Conservation (phyloP, 768 basidiomycete species). For the Phlegmacium glaucopus region DNA sequence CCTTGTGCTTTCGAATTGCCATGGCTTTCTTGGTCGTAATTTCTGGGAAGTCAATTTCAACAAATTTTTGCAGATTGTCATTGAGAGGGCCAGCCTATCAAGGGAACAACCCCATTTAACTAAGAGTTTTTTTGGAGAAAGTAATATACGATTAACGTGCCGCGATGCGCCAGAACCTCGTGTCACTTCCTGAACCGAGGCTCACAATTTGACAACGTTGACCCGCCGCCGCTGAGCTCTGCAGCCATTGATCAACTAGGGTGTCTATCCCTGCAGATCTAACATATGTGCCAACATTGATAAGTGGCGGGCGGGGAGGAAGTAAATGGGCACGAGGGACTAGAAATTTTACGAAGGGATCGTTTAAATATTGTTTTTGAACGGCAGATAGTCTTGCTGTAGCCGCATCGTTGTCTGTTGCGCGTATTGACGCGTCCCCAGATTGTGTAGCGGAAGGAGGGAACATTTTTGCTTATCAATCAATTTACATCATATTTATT, state of each 20-base stretch:
- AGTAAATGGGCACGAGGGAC: constrained; percentile 64
- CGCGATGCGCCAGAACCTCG: constrained; percentile 87
- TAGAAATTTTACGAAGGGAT: constrained; percentile 68
- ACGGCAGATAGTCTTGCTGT: constrained; percentile 85
- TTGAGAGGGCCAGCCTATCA: constrained; percentile 56
- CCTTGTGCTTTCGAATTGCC: constrained; percentile 67
- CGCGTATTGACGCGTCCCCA: constrained; percentile 60
- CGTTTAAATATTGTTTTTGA: constrained; percentile 72
- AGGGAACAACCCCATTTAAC: constrained; percentile 15
- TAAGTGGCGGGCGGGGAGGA: constrained; percentile 75
- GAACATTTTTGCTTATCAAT: constrained; percentile 8
- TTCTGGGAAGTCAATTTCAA: constrained; percentile 92
- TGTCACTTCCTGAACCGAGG: constrained; percentile 93
- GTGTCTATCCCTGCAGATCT: constrained; percentile 77
- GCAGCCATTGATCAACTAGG: constrained; percentile 67
- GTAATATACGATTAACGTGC: constrained; percentile 45
- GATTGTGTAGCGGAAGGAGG: constrained; percentile 14
- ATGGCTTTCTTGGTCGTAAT: constrained; percentile 81
- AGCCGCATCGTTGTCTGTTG: constrained; percentile 82
- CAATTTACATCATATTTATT: neutral
- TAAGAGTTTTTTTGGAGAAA: constrained; percentile 6
- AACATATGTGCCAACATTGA: constrained; percentile 93
- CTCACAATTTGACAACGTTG: constrained; percentile 83
- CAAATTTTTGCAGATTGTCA: constrained; percentile 53
- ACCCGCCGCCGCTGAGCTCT: constrained; percentile 37